A percentile compares a stretch with the other conserved stretches of the same genome.
phyloP scores from a whole-genome alignment of 176 grass and related monocot species.

The Eragrostis nindensis region DNA sequence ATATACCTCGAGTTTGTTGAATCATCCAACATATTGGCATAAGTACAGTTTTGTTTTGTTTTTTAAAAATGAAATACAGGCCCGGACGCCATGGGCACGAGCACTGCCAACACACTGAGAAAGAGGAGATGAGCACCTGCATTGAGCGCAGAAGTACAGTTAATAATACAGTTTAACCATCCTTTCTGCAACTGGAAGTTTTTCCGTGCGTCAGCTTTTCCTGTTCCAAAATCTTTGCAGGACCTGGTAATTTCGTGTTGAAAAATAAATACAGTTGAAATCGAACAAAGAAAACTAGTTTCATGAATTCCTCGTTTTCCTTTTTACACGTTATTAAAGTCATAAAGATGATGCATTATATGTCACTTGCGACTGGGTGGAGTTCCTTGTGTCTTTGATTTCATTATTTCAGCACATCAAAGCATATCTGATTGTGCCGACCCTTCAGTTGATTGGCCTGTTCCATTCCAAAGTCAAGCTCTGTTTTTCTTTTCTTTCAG shows the following conservation, averaged over 20 bases:
- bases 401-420: constrained; percentile 1
- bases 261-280: not conserved
- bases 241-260: not conserved
- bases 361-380: not conserved
- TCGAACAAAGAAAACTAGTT: not conserved
- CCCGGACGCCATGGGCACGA: not conserved
- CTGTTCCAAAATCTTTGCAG: not conserved
- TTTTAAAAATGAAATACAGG: not conserved
- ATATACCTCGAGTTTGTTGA: not conserved
- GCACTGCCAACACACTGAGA: not conserved
- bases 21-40: not conserved
- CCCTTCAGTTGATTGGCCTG: not conserved
- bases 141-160: not conserved
- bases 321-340: not conserved
- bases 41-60: too few species aligned
- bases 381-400: not conserved
- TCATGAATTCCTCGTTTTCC: not conserved
- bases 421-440: not conserved
- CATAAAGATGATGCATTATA: not conserved
- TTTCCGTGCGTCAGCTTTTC: not conserved
- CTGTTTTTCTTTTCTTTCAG: not conserved
- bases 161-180: not conserved
- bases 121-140: not conserved
- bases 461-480: constrained; percentile 12
- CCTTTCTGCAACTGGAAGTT: not conserved